A percentile compares a stretch with the other conserved stretches of the same genome.
These are phyloP conservation scores for Pezicula rhizophila DNA, from an alignment of 2,329 filamentous ascomycete genomes.

Conservation along the genomic window DNA sequence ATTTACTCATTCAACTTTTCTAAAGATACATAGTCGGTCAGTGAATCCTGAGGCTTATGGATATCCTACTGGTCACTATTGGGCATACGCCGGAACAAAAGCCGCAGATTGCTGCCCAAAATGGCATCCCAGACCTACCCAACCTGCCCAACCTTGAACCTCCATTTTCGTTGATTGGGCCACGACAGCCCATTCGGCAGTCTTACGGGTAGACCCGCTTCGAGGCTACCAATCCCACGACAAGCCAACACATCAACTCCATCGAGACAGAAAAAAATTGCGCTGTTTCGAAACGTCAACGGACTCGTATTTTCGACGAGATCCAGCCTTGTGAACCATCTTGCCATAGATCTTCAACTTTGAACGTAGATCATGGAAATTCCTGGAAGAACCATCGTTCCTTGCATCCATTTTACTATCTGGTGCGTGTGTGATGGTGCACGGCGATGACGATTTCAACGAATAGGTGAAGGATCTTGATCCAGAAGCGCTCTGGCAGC, in stretches of 20 bases:
- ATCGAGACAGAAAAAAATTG: neutral
- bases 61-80: too few relatives aligned
- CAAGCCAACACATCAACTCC: too few relatives aligned
- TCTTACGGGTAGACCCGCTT: too few relatives aligned
- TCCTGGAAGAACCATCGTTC: neutral
- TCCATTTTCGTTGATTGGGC: neutral
- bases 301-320: neutral
- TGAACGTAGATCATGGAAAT: slow-evolving; percentile 1
- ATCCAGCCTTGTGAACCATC: neutral
- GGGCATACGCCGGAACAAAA: too few relatives aligned
- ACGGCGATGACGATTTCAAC: slow-evolving; percentile 14
- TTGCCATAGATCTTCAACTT: neutral
- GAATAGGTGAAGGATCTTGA: slow-evolving; percentile 22
- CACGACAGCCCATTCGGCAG: too few relatives aligned
- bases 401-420: neutral
- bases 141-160: neutral
- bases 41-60: too few relatives aligned
- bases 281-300: neutral
- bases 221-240: too few relatives aligned
- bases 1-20: too few relatives aligned
- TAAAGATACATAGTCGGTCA: too few relatives aligned
- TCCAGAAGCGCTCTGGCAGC: slow-evolving; percentile 54
- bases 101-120: too few relatives aligned
- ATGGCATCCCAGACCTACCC: too few relatives aligned
- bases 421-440: neutral